These are phyloP conservation scores for Suillus decipiens DNA, from an alignment of 768 basidiomycete species.

Conservation along the genomic window DNA sequence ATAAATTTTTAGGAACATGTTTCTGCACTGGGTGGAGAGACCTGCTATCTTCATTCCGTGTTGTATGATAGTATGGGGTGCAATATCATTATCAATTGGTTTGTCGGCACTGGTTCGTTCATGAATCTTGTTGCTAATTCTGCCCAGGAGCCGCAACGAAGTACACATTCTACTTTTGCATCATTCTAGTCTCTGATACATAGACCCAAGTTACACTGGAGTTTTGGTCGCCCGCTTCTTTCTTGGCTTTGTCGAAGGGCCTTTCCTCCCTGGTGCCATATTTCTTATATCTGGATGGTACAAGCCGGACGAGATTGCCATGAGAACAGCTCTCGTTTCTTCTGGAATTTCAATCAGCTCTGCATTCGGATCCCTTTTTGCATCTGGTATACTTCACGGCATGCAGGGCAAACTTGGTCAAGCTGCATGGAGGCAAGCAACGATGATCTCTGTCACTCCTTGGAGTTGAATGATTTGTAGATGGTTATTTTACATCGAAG, in stretches of 20 bases:
- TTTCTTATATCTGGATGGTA: not conserved
- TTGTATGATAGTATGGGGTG: conserved; percentile 37
- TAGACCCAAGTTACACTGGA: conserved; percentile 12
- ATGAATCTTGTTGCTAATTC: not conserved
- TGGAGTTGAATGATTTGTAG: not conserved
- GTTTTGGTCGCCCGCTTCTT: conserved; percentile 42
- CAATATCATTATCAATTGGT: conserved; percentile 36
- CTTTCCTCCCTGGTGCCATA: conserved; percentile 27
- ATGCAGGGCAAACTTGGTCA: conserved; percentile 29
- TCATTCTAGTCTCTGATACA: not conserved
- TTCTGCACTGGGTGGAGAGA: conserved; percentile 32
- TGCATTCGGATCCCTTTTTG: conserved; percentile 48
- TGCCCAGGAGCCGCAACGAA: conserved; percentile 7
- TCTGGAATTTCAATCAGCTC: conserved; percentile 43
- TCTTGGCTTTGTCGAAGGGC: conserved; percentile 40
- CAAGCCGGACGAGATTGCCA: not conserved
- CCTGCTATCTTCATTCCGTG: conserved; percentile 30
- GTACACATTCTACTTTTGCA: not conserved
- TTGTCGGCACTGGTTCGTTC: not conserved
- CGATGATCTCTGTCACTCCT: not conserved
- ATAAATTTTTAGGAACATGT: conserved; percentile 26
- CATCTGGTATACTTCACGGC: conserved; percentile 43
- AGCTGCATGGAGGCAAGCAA: conserved; percentile 41
- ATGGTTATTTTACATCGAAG: conserved; percentile 7
- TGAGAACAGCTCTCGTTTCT: conserved; percentile 34